These are phyloP conservation scores for Geotrichum citri-aurantii DNA, from an alignment of 1,139 yeast genomes.

Conservation along the genomic window DNA sequence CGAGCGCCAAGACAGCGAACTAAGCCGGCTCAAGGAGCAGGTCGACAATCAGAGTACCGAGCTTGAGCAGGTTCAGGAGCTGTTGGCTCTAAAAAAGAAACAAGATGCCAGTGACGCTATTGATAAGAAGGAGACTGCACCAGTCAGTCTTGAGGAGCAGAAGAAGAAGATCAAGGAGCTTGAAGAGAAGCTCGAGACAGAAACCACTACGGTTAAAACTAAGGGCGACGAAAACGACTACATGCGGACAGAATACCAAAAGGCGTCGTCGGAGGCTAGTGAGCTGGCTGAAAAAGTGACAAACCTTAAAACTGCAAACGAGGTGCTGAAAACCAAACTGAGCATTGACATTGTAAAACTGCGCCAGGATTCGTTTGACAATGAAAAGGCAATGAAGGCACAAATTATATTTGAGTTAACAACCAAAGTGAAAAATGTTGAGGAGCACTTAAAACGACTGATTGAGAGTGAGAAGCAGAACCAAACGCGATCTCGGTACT, in stretches of 20 bases:
- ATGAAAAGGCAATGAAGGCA: constrained; percentile 30
- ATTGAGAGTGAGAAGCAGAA: constrained; percentile 31
- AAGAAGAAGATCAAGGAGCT: constrained; percentile 38
- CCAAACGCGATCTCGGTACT: constrained; percentile 31
- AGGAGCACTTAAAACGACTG: constrained; percentile 35
- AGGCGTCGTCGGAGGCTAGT: constrained; percentile 51
- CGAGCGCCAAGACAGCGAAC: constrained; percentile 25
- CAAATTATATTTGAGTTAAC: constrained; percentile 31
- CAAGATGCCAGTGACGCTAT: constrained; percentile 5
- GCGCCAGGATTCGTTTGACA: constrained; percentile 29
- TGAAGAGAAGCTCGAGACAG: constrained; percentile 40
- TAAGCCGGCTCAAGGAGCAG: constrained; percentile 11
- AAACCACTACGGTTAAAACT: constrained; percentile 38
- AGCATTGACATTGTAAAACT: constrained; percentile 30
- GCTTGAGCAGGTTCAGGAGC: constrained; percentile 11
- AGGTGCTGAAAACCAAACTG: constrained; percentile 31
- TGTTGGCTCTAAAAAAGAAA: constrained; percentile 6
- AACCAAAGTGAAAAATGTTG: constrained; percentile 28
- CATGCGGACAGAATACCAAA: constrained; percentile 58
- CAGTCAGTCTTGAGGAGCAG: constrained; percentile 19
- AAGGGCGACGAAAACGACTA: constrained; percentile 54
- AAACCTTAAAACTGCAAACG: constrained; percentile 35
- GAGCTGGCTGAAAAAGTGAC: constrained; percentile 47
- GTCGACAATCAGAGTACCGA: constrained; percentile 13
- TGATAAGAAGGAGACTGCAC: constrained; percentile 2